These are phyloP conservation scores for Aspergillus phoenicis DNA, from an alignment of 2,329 filamentous ascomycete species.

Conservation along the genomic window DNA sequence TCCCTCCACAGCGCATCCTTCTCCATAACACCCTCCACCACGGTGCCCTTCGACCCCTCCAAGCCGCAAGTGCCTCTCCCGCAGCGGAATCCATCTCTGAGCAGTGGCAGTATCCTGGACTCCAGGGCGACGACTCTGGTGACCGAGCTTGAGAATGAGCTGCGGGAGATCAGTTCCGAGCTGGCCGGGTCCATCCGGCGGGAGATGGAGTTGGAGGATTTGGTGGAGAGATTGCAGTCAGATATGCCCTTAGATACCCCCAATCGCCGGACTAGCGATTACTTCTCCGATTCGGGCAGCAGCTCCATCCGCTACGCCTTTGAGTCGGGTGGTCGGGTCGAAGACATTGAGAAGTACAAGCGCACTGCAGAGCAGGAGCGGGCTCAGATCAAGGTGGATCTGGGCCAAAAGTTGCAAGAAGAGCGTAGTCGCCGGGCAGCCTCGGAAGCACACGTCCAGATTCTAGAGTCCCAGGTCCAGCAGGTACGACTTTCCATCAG, in stretches of 20 bases:
- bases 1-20: slow-evolving; percentile 37
- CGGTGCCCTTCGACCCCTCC: slow-evolving; percentile 52
- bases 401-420: slow-evolving; percentile 83
- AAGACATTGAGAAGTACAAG: slow-evolving; percentile 80
- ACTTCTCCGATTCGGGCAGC: slow-evolving; percentile 94
- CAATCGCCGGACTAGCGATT: slow-evolving; percentile 85
- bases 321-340: slow-evolving; percentile 58
- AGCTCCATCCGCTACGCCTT: slow-evolving; percentile 77
- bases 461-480: slow-evolving; percentile 76
- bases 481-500: slow-evolving; percentile 49
- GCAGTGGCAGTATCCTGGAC: slow-evolving; percentile 48
- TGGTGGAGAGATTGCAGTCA: slow-evolving; percentile 84
- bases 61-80: slow-evolving; percentile 52
- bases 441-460: slow-evolving; percentile 81
- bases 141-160: slow-evolving; percentile 89
- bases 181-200: slow-evolving; percentile 88
- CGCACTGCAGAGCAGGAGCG: slow-evolving; percentile 88
- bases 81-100: slow-evolving; percentile 45
- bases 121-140: slow-evolving; percentile 60
- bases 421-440: slow-evolving; percentile 75
- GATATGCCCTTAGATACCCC: slow-evolving; percentile 60
- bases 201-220: slow-evolving; percentile 94
- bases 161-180: slow-evolving; percentile 90
- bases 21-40: slow-evolving; percentile 44
- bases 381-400: slow-evolving; percentile 79